These are phyloP conservation scores for Davidsoniella eucalypti DNA, from an alignment of 2,329 filamentous ascomycete species.

Conservation along the genomic window DNA sequence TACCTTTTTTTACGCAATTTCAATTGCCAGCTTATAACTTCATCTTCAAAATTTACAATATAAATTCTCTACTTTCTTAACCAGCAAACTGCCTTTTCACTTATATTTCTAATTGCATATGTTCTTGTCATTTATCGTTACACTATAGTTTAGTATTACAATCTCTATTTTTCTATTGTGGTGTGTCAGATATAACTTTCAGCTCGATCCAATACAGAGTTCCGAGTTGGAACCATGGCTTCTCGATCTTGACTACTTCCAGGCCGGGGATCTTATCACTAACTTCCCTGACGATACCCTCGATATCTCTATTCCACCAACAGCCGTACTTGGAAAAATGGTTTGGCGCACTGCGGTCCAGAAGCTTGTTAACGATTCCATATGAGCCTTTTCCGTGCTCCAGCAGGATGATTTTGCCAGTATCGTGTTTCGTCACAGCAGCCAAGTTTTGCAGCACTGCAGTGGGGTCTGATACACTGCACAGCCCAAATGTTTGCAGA, in stretches of 20 bases:
- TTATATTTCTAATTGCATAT: no score
- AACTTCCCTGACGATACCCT: constrained; percentile 35
- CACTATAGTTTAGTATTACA: no score
- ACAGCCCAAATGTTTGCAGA: constrained; percentile 48
- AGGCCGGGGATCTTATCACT: constrained; percentile 32
- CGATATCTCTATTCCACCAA: constrained; percentile 53
- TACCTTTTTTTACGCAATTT: neutral
- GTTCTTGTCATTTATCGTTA: no score
- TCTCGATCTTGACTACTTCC: constrained; percentile 36
- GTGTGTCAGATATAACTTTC: constrained; percentile 19
- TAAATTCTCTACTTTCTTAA: no score
- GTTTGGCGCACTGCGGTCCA: constrained; percentile 36
- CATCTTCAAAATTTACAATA: no score
- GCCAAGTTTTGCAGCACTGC: constrained; percentile 37
- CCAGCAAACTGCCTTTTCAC: no score
- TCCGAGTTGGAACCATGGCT: constrained; percentile 37
- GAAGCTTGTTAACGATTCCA: constrained; percentile 35
- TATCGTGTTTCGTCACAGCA: constrained; percentile 31
- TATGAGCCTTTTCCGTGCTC: constrained; percentile 45
- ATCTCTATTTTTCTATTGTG: no score
- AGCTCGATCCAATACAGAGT: constrained; percentile 45
- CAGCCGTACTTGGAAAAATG: constrained; percentile 47
- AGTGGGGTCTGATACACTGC: constrained; percentile 42
- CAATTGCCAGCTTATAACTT: no score
- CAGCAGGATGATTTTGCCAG: constrained; percentile 42